Percentiles rank a stretch among this genome's conserved stretches.
Conservation (phyloP, 2,329 filamentous ascomycete genomes). For the Colletotrichum noveboracense region DNA sequence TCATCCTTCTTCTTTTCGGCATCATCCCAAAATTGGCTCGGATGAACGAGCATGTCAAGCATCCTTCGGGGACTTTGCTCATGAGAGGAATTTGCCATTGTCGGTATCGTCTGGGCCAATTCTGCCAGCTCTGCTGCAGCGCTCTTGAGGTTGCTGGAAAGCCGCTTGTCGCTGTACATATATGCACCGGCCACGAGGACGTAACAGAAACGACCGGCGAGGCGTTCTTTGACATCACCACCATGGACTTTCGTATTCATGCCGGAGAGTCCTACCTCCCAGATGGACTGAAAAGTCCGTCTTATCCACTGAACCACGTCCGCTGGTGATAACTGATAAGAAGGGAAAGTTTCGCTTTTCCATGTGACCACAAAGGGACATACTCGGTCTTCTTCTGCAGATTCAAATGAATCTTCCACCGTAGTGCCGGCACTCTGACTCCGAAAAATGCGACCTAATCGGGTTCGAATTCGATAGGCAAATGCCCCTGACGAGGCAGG, state of each 20-base stretch:
- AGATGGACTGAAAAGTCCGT: neutral
- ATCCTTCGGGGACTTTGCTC: neutral
- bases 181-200: neutral
- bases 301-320: neutral
- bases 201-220: neutral
- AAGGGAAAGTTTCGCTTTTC: neutral
- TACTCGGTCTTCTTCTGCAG: neutral
- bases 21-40: neutral
- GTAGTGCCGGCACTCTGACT: neutral
- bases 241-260: accelerated
- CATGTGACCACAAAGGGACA: neutral
- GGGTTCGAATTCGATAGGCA: neutral
- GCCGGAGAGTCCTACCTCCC: neutral
- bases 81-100: accelerated
- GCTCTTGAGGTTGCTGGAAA: neutral
- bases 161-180: neutral
- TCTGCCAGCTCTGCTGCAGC: neutral
- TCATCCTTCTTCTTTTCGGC: neutral
- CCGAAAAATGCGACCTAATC: neutral
- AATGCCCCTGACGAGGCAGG: neutral
- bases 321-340: neutral
- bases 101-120: neutral
- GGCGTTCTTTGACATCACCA: neutral
- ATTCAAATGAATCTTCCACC: neutral
- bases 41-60: neutral